Evolutionary conservation across 345 rosid genomes (phyloP), one percentile per base, ranked within the genome.

Genomic region (Aethionema arabicum): DNA sequence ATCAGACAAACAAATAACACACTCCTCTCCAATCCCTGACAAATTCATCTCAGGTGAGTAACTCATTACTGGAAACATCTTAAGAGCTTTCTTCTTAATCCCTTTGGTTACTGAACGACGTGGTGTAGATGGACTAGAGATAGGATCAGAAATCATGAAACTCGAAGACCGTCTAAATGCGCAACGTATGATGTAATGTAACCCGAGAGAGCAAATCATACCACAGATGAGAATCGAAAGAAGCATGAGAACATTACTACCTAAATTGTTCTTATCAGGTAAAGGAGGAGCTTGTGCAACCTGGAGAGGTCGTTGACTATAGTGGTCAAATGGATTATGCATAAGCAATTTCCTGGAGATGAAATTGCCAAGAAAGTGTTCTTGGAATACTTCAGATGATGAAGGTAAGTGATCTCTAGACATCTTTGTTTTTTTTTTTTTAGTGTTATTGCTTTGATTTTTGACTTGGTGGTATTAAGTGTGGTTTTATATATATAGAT

Each of bases 1-100:
- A 33, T 80, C 83, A 12, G 87, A 78, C 45, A 85, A 61, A 63
- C 90, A 85, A 12, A 85, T 85, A 8, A 63, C 80, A 52, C 90
- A 85, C 72, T 82, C 83, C 4, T 76, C 74, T 39, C 79, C 87
- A 2, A 77, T 36, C 6, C 85, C 82, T 15, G 77, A 59, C 4
- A 78, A 74, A 32, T 71, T 77, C 52, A 65, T 32, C 38, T 75
- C 83, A 48, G 68, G 39, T 21, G 80, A 67, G 74, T 82, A 85
- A 32, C 43, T 69, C 38, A 82, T 72, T 4, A 61, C 68, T 1
- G 82, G 78, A 68, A 85, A 82, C 62, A 80, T 61, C 76, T 69
- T 76, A 27, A 82, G 73, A 39, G 76, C 84, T 55, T 77, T 77
- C 35, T 63, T 62, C 65, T 75, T 70, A 51, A 85, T 44, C 4